phyloP scores from a whole-genome alignment of 495 filamentous ascomycete genomes.

The Neohortaea acidophila region DNA sequence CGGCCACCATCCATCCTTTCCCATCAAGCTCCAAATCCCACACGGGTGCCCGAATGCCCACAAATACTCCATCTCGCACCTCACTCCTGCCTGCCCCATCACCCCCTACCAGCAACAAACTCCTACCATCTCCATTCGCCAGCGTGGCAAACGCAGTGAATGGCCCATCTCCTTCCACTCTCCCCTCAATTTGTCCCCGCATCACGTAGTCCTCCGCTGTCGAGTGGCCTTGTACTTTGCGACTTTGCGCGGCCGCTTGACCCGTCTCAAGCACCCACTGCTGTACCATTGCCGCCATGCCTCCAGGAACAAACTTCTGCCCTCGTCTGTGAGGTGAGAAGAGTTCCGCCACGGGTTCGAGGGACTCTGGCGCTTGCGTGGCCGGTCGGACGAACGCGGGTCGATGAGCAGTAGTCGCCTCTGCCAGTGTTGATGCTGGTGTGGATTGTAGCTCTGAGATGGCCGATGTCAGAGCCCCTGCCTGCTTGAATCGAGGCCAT shows the following conservation, averaged over 20 bases:
- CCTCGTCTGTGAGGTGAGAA: slow-evolving; percentile 29
- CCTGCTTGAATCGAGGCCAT: slow-evolving; percentile 1
- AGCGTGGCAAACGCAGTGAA: neutral
- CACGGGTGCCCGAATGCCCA: slow-evolving; percentile 22
- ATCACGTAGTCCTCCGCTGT: slow-evolving; percentile 7
- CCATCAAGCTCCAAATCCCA: slow-evolving; percentile 22
- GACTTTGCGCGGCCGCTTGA: slow-evolving; percentile 14
- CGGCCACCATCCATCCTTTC: slow-evolving; percentile 21
- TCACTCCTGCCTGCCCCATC: neutral
- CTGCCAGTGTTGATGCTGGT: neutral
- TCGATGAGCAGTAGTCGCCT: neutral
- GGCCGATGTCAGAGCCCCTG: slow-evolving; percentile 1
- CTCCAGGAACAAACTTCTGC: slow-evolving; percentile 27
- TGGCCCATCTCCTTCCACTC: slow-evolving; percentile 3
- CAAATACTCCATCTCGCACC: slow-evolving; percentile 13
- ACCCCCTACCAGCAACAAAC: slow-evolving; percentile 6
- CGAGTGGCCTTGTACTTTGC: slow-evolving; percentile 11
- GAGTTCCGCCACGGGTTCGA: slow-evolving; percentile 21
- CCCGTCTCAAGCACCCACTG: slow-evolving; percentile 27
- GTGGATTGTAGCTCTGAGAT: neutral
- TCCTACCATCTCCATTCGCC: slow-evolving; percentile 1
- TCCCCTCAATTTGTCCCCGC: slow-evolving; percentile 10
- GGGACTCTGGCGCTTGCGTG: slow-evolving; percentile 1
- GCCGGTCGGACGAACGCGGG: slow-evolving; percentile 11
- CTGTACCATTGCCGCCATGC: slow-evolving; percentile 24